phyloP scores from a whole-genome alignment of 2,329 filamentous ascomycete species.

The Didymella segeticola region DNA sequence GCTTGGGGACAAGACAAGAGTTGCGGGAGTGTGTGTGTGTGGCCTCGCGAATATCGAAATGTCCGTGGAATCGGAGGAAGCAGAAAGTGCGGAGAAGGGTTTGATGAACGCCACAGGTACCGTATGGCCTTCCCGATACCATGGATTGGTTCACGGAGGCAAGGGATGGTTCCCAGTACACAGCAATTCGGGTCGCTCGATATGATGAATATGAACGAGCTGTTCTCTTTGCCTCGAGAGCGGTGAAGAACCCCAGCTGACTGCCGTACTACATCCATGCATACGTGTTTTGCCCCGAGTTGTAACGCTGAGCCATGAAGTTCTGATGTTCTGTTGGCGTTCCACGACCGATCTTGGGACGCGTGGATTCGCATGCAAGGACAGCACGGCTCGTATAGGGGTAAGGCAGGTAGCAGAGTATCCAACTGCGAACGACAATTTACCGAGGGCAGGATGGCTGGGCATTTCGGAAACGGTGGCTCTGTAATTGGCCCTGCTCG shows the following conservation, averaged over 20 bases:
- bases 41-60: background rate
- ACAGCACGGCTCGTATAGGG: constrained; percentile 8
- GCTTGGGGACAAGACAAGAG: background rate
- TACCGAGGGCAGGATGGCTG: background rate
- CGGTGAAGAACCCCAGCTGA: constrained; percentile 24
- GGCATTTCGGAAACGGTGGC: background rate
- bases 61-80: background rate
- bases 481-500: constrained; percentile 3
- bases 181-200: constrained; percentile 17
- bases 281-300: constrained; percentile 18
- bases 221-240: constrained; percentile 12
- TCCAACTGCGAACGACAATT: constrained; percentile 8
- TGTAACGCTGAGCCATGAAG: constrained; percentile 16
- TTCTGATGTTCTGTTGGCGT: constrained; percentile 24
- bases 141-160: constrained; percentile 14
- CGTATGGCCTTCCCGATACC: constrained; percentile 19
- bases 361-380: constrained; percentile 23
- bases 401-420: background rate
- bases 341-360: constrained; percentile 25
- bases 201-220: constrained; percentile 28
- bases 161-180: constrained; percentile 22
- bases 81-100: constrained; percentile 15
- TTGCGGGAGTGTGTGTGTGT: background rate
- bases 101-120: constrained; percentile 3
- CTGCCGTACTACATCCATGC: constrained; percentile 30